Percentiles rank a stretch among this genome's conserved stretches.
Evolutionary conservation across 345 rosid species (phyloP).

Genomic region (Eucalyptus polyanthemos): DNA sequence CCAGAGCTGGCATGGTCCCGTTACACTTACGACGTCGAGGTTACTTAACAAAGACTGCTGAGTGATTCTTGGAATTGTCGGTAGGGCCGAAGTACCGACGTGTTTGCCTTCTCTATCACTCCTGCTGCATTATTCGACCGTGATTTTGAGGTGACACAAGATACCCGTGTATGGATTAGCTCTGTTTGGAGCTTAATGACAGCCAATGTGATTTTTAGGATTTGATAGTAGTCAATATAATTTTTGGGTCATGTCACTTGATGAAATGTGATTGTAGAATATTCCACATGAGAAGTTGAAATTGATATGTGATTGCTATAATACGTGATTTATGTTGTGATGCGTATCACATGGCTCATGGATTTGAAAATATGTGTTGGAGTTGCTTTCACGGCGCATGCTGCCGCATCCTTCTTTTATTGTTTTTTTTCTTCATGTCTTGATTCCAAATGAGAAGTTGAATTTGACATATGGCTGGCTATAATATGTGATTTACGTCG

Average conservation of each 20-base stretch:
- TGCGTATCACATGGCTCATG: neutral
- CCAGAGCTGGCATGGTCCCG: neutral
- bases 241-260: neutral
- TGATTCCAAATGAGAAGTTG: neutral
- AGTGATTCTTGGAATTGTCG: neutral
- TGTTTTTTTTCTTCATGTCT: neutral
- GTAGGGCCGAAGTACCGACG: neutral
- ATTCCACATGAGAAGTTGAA: neutral
- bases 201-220: neutral
- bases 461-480: neutral
- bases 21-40: neutral
- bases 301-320: neutral
- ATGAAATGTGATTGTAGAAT: neutral
- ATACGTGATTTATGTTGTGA: fast-evolving
- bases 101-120: neutral
- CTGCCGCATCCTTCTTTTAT: neutral
- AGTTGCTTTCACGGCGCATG: neutral
- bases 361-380: neutral
- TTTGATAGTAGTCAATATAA: too few species aligned
- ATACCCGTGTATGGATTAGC: neutral
- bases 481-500: neutral
- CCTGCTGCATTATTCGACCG: neutral
- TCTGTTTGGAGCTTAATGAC: too few species aligned
- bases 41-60: neutral
- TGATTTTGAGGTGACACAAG: neutral